Evolutionary conservation across 306 rosid species (phyloP).

Genomic region (Vachellia pachyceras): DNA sequence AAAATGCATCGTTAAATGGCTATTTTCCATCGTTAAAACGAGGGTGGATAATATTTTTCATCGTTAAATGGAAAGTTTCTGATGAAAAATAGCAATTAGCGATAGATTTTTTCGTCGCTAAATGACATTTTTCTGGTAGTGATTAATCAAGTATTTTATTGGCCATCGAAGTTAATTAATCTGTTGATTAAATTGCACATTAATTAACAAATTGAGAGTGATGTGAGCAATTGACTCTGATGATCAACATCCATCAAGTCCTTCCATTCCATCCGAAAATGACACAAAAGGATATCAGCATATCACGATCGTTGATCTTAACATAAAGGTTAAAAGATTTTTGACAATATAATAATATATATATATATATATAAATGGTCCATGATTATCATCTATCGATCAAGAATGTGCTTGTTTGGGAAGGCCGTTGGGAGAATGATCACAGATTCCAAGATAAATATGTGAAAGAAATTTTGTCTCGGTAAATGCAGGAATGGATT

Average conservation of each 20-base stretch:
- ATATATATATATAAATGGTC: background rate
- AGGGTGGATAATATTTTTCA: no score
- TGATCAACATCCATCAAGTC: background rate
- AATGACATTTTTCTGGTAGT: no score
- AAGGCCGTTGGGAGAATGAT: no score
- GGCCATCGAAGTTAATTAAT: background rate
- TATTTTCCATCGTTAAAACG: no score
- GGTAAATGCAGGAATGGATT: no score
- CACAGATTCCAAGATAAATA: no score
- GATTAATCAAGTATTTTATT: background rate
- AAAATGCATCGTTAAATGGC: no score
- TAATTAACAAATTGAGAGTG: background rate
- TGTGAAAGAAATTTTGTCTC: no score
- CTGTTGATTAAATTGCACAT: background rate
- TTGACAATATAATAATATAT: background rate
- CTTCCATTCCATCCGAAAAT: background rate
- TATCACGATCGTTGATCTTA: background rate
- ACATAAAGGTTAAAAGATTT: background rate
- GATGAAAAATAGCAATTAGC: no score
- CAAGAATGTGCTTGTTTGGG: no score
- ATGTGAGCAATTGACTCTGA: background rate
- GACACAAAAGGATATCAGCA: background rate
- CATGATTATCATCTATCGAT: background rate
- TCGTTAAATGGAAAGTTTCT: no score
- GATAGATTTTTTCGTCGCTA: no score